Evolutionary conservation across 805 yeast genomes (phyloP), one percentile per base, ranked within the genome.

Genomic region (Deakozyma indianensis): DNA sequence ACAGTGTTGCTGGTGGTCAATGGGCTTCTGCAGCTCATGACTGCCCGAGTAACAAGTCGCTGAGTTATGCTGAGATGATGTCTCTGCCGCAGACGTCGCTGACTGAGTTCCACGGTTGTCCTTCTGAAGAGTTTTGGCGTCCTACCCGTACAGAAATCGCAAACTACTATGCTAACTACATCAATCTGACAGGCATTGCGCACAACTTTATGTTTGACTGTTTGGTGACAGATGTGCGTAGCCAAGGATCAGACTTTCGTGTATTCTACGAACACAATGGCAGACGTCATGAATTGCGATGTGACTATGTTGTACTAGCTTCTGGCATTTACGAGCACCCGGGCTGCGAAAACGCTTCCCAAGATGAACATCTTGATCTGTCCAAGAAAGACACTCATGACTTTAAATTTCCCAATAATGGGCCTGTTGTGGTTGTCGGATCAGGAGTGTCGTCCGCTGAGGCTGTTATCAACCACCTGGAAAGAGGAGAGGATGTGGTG

Each of bases 31-130:
- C 18, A 14, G 38, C 9, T n/a, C 38, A 32, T n/a, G 38, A 32
- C 18, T 32, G 38, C 18, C 38, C 5, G 38, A 5, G 5, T 11
- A 5, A 7, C 18, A 7, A n/a, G 18, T 32, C 38, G 11, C 18
- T 32, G 11, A 32, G 38, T n/a, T 32, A 32, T 32, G 38, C 38
- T n/a, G 38, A 32, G 16, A 32, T 32, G 38, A 32, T 32, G 38
- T 32, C 38, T 9, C 18, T 32, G 5, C 38, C 38, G 4, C 18
- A 32, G 16, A 7, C 16, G 38, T 32, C 38, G 7, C 5, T 32
- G 18, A 9, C 38, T n/a, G 38, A 32, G 38, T 32, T 9, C 18
- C 7, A 9, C 28, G 28, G 28, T 14, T 32, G 18, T 20, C 18
- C 18, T 32, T 9, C 11, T n/a, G 11, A 7, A 9, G 38, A 32